Evolutionary conservation across 306 rosid genomes (phyloP), one percentile per base, ranked within the genome.

Genomic region (Chamaecrista fasciculata): DNA sequence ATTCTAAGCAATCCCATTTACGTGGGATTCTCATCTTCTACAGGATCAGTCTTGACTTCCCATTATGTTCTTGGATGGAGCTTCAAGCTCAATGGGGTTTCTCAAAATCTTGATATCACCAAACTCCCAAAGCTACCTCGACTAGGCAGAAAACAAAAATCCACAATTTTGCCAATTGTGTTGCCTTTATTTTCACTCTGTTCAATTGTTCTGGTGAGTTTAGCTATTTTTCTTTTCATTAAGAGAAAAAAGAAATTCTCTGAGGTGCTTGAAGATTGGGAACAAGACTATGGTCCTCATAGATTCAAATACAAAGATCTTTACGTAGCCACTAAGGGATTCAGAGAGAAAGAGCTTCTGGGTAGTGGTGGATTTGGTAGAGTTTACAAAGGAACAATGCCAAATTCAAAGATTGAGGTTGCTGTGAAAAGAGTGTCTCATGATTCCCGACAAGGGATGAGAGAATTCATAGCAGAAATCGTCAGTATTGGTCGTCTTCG

Each of bases 361-460:
- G 97, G 97, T 1, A 31, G 51, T 6, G 95, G 97, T 14, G 97
- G 97, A 50, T 87, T 91, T 64, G 95, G 95, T 0, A 57, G 76
- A 12, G 95, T 90, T 26, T 87, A 86, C 71, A 85, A 65, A 75
- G 96, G 96, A 8, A 67, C 63, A 14, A 60, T 87, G 60, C 86
- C 82, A 20, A 36, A n/a, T 28, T 80, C 88, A 4, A 82, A 84
- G 19, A 11, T 31, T 5, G 85, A 86, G 47, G 79, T 87, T n/a
- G 95, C 90, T 1, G 95, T 91, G 23, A 87, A 91, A 72, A 80
- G 20, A 50, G 78, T 87, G 14, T 79, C 90, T 0, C 97, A 82
- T 57, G 85, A 82, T 25, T 90, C 96, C 14, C 78, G 80, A 43
- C 91, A 91, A 61, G 97, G 97, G 18, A 78, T 84, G 79, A 82